Evolutionary conservation across 495 filamentous ascomycete genomes (phyloP), one percentile per base, ranked within the genome.

Genomic region (Chaetomidium leptoderma): DNA sequence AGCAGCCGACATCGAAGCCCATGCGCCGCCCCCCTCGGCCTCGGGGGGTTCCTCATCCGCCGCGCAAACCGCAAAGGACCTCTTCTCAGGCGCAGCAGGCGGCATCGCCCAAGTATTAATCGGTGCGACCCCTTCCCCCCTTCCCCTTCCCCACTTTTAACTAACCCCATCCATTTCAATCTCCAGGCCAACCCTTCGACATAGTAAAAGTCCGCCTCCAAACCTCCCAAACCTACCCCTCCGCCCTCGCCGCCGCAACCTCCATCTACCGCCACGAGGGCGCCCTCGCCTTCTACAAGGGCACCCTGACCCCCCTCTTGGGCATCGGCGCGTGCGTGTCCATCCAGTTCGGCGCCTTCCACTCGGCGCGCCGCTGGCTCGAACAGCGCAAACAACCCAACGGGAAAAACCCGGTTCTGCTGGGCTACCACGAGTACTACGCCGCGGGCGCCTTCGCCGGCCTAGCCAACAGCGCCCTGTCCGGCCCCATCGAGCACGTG

Each of bases 141-240:
- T 21, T 16, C 8, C 42, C 44, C 26, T 45, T 24, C 44, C 30
- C 39, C 35, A n/a, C 33, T 16, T 33, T 21, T 27, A 13, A 2
- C 27, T 19, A 21, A 23, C 29, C 19, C 10, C 19, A 8, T 30
- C 21, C n/a, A n/a, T 29, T 21, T 14, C 2, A 27, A 48, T 53
- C 13, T 10, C 53, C 68, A 97, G 92, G 92, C 66, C 92, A 97
- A 78, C 92, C 92, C 50, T 97, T 97, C 73, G 93, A 98, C 78
- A 98, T 98, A 48, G 88, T 98, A 70, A 98, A 98, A 80, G 95
- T 98, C 58, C 88, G 93, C 39, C 80, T 98, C 24, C 93, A 98
- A 74, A 98, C 93, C 13, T 89, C 85, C 44, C 83, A 79, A 19
- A 78, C 88, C 62, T 95, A 96, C 78, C 78, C 80, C 57, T 86